Base-by-base conservation (phyloP, 805 yeast genomes). In the Helenozyma rhizophorensis region DNA sequence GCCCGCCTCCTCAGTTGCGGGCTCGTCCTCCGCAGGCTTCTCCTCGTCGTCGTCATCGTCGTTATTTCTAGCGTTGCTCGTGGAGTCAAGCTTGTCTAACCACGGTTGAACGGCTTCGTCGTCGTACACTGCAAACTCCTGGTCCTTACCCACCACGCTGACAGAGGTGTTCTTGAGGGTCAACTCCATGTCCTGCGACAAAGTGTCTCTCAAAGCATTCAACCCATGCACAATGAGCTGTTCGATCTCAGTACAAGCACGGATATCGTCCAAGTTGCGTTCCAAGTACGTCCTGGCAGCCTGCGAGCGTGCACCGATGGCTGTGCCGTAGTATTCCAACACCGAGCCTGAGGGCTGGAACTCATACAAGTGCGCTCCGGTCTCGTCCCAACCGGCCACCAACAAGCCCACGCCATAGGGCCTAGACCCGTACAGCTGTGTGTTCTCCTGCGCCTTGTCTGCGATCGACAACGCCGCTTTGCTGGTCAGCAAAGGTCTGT, bases 291-390 rank as follows among this genome's bases (percentile, higher is more conserved):
- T 93, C 66, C 95, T 79, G 11, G 96, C 97, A 31, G 97, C 97
- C 64, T 93, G 99, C 2, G 97, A 90, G 56, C 99, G 77, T 8
- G 99, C 97, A 28, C 99, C 99, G 53, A 93, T 87, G 23, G 98
- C 95, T 9, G 96, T 80, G 22, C 96, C 97, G 48, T 74, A 77
- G 56, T 89, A 84, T 60, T 93, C 97, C 50, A 88, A 69, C 14
- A 83, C 93, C 16, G 90, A 80, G 2, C 99, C 99, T 7, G 95
- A 82, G 12, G 99, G 98, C 56, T 85, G 90, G 63, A 93, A 93
- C 67, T 93, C 99, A 59, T 78, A 80, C 42, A 93, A 65, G 60
- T 93, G 98, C 7, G 97, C 83, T 10, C 98, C 98, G 19, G 87
- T 75, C 55, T 85, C 95, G 57, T 93, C 99, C 58, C 77, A 74